Evolutionary conservation across 2,329 filamentous ascomycete genomes (phyloP).

Genomic region (Alternaria sp.): DNA sequence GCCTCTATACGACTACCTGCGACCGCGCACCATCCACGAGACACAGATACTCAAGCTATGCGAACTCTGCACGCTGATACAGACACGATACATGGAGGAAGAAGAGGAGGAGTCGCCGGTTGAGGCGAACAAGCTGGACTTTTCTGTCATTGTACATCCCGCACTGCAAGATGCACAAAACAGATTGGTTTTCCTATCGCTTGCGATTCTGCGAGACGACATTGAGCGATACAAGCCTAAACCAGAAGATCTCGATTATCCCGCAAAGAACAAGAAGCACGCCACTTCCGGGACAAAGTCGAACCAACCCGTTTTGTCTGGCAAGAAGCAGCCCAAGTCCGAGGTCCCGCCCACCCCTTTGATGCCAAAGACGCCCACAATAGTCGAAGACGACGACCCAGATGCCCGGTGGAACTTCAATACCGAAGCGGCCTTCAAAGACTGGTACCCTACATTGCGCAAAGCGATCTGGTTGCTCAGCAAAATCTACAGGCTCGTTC

Average conservation of each 20-base stretch:
- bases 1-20: slow-evolving; percentile 69
- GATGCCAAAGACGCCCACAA: slow-evolving; percentile 57
- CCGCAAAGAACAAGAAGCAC: slow-evolving; percentile 57
- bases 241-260: slow-evolving; percentile 70
- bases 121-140: slow-evolving; percentile 65
- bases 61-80: slow-evolving; percentile 69
- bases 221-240: slow-evolving; percentile 71
- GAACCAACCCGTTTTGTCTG: slow-evolving; percentile 58
- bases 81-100: slow-evolving; percentile 67
- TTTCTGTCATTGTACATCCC: slow-evolving; percentile 66
- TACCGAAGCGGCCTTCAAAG: slow-evolving; percentile 62
- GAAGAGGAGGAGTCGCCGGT: slow-evolving; percentile 56
- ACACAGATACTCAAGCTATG: slow-evolving; percentile 70
- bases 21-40: slow-evolving; percentile 70
- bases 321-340: slow-evolving; percentile 56
- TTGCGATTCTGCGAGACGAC: slow-evolving; percentile 68
- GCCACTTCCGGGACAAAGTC: slow-evolving; percentile 51
- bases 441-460: slow-evolving; percentile 71
- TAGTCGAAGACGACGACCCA: slow-evolving; percentile 59
- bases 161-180: slow-evolving; percentile 72
- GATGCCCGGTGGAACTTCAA: slow-evolving; percentile 61
- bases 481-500: slow-evolving; percentile 72
- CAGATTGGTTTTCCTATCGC: slow-evolving; percentile 68
- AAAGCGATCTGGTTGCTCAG: slow-evolving; percentile 73
- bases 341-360: slow-evolving; percentile 41